Conservation (phyloP, 2,329 filamentous ascomycete genomes). For the Diaporthe citrichinensis region DNA sequence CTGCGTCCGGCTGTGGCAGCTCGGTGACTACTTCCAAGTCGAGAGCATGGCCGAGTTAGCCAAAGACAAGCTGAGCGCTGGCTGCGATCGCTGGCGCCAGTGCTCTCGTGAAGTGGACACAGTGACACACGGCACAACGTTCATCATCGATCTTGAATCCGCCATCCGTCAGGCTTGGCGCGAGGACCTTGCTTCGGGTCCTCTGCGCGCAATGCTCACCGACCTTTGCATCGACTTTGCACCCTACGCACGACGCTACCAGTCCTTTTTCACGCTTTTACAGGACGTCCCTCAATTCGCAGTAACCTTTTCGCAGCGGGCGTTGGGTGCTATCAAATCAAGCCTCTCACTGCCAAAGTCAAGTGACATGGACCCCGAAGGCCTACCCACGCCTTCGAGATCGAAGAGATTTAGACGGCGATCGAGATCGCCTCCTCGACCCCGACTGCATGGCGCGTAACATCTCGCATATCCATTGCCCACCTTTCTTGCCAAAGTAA, state of each 20-base stretch:
- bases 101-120: not conserved
- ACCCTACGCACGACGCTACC: not conserved
- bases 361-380: no score
- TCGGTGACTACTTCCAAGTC: constrained; percentile 27
- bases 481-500: not conserved
- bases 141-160: constrained; percentile 1
- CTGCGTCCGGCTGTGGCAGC: constrained; percentile 17
- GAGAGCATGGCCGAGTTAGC: not conserved
- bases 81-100: not conserved
- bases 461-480: no score
- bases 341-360: not conserved
- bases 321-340: not conserved
- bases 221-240: not conserved
- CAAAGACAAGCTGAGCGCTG: not conserved
- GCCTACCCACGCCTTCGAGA: no score
- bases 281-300: constrained; percentile 5
- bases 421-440: no score
- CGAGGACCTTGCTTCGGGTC: not conserved
- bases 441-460: not conserved
- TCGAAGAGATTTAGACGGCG: no score
- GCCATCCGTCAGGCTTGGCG: constrained; percentile 21
- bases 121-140: not conserved
- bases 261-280: not conserved
- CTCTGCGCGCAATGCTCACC: not conserved
- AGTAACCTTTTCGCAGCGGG: not conserved